A percentile compares a stretch with the other conserved stretches of the same genome.
These are phyloP conservation scores for Rhynchosporium secalis DNA, from an alignment of 2,329 filamentous ascomycete species.

Conservation along the genomic window DNA sequence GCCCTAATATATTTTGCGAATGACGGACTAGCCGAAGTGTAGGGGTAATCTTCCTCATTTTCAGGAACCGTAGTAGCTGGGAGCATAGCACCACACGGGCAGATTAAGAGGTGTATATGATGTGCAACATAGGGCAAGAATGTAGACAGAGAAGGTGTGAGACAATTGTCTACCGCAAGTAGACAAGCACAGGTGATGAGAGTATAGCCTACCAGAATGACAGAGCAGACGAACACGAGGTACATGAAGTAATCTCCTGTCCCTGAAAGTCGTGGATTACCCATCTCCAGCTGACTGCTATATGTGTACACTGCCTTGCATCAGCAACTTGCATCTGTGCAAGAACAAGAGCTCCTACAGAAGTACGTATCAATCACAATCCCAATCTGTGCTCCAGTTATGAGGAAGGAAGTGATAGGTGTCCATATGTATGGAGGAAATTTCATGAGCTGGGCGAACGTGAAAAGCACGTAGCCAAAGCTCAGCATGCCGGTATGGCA, in stretches of 20 bases:
- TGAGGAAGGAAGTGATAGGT: conserved; percentile 41
- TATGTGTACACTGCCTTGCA: conserved; percentile 61
- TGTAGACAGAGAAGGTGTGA: conserved; percentile 8
- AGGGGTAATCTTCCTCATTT: conserved; percentile 60
- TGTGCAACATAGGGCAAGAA: conserved; percentile 17
- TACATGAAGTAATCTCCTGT: conserved; percentile 69
- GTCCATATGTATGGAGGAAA: conserved; percentile 47
- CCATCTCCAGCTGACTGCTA: conserved; percentile 61
- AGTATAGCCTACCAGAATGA: conserved; percentile 61
- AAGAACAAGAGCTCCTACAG: conserved; percentile 44
- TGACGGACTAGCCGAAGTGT: conserved; percentile 52
- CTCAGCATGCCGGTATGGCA: conserved; percentile 56
- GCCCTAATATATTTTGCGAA: conserved; percentile 53
- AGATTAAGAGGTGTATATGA: conserved; percentile 57
- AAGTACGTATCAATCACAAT: conserved; percentile 71
- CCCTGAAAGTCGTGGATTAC: conserved; percentile 58
- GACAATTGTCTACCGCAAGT: background rate
- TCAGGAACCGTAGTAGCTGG: conserved; percentile 61
- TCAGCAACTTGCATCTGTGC: conserved; percentile 19
- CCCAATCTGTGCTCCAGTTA: conserved; percentile 40
- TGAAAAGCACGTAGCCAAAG: conserved; percentile 52
- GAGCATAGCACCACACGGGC: conserved; percentile 52
- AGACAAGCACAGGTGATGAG: conserved; percentile 22
- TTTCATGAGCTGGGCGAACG: conserved; percentile 50
- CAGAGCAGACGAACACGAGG: conserved; percentile 58